Conservation (phyloP, 306 rosid species). For the Medicago ruthenica region DNA sequence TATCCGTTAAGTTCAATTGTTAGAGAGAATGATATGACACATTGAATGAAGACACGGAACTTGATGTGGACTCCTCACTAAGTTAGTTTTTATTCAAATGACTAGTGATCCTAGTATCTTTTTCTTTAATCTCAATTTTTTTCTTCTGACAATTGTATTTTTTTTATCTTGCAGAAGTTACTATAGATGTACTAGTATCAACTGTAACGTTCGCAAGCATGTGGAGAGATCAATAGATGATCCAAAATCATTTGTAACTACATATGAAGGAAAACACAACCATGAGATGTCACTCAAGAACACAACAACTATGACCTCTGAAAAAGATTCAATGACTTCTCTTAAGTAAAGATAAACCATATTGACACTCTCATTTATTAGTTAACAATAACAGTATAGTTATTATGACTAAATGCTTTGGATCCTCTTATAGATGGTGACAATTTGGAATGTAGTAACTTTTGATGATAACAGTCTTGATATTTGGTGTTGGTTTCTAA, state of each 20-base stretch:
- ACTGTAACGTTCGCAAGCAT: constrained; percentile 86
- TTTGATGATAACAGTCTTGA: too few relatives aligned
- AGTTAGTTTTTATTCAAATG: neutral
- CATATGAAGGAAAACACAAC: constrained; percentile 96
- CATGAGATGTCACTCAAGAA: constrained; percentile 78
- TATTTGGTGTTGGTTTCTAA: too few relatives aligned
- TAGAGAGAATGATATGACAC: neutral
- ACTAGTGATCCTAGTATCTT: neutral
- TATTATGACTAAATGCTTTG: constrained; percentile 2
- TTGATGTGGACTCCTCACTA: neutral
- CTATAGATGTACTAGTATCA: constrained; percentile 81
- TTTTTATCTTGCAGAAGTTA: constrained; percentile 72
- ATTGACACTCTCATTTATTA: constrained; percentile 19
- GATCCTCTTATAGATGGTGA: neutral
- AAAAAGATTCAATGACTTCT: constrained; percentile 55
- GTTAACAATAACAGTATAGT: constrained; percentile 31
- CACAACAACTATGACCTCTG: constrained; percentile 56
- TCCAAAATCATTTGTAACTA: constrained; percentile 84
- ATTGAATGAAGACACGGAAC: neutral
- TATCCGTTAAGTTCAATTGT: neutral
- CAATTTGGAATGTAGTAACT: too few relatives aligned
- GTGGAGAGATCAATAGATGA: constrained; percentile 94
- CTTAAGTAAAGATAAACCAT: constrained; percentile 52
- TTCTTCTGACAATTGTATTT: constrained; percentile 28
- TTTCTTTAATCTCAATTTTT: neutral